These are phyloP conservation scores for Ehretia macrophylla DNA, from an alignment of 257 asterid species.

Conservation along the genomic window DNA sequence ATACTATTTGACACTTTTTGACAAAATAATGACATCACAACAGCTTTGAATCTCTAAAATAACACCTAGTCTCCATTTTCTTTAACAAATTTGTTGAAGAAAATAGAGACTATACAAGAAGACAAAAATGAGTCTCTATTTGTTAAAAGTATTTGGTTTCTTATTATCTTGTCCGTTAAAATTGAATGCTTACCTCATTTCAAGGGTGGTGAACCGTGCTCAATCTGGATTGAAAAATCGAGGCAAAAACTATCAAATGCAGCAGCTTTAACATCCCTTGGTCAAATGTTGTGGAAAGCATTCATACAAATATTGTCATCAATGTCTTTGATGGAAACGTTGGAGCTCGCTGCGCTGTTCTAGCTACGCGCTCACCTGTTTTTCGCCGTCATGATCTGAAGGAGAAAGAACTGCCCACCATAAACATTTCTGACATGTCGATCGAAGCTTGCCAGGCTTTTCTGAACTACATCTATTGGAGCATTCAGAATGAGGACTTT, in stretches of 20 bases:
- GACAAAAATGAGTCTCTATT: no score
- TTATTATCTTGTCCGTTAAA: not conserved
- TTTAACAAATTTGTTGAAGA: no score
- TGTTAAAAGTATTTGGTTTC: no score
- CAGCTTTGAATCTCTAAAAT: no score
- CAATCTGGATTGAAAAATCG: conserved; percentile 68
- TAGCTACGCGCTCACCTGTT: conserved; percentile 87
- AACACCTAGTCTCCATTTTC: no score
- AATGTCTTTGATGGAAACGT: conserved; percentile 70
- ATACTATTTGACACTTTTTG: no score
- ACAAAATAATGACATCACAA: no score
- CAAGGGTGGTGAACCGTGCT: conserved; percentile 64
- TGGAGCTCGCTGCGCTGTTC: conserved; percentile 84
- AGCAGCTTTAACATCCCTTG: conserved; percentile 61
- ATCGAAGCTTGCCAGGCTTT: conserved; percentile 73
- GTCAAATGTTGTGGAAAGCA: conserved; percentile 78
- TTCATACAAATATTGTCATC: conserved; percentile 77
- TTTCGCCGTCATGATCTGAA: conserved; percentile 80
- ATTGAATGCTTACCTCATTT: conserved; percentile 9
- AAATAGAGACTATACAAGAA: no score
- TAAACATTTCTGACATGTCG: conserved; percentile 88
- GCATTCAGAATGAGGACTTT: conserved; percentile 56
- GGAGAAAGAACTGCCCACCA: conserved; percentile 69
- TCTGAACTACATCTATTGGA: conserved; percentile 74
- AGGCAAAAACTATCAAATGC: conserved; percentile 34